Evolutionary conservation across 805 yeast species (phyloP).

Genomic region (Scheffersomyces lignosus): DNA sequence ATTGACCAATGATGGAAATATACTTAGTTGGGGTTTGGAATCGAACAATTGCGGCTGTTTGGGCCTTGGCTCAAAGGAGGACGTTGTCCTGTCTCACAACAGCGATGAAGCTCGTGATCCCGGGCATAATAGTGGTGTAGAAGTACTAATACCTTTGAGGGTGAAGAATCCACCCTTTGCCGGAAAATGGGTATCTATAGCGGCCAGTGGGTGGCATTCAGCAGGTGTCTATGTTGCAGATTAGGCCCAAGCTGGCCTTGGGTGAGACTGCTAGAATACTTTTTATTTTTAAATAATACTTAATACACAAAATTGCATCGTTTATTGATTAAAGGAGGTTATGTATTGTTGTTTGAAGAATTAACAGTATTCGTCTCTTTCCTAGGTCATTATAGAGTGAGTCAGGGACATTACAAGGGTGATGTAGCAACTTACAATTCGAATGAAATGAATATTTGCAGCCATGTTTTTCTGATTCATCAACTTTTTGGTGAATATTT

Average conservation of each 20-base stretch:
- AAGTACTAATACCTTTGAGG: constrained; percentile 16
- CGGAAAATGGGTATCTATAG: constrained; percentile 56
- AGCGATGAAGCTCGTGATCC: constrained; percentile 18
- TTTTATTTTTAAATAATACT: not conserved
- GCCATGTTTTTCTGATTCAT: too few species aligned
- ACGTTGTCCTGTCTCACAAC: constrained; percentile 4
- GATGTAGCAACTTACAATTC: too few species aligned
- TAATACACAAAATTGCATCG: too few species aligned
- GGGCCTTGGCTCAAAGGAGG: constrained; percentile 50
- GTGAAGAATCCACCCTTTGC: constrained; percentile 40
- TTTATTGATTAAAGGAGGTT: too few species aligned
- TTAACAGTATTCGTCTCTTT: too few species aligned
- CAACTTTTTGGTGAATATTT: too few species aligned
- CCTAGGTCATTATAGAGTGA: too few species aligned
- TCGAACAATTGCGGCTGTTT: constrained; percentile 63
- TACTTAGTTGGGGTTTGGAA: constrained; percentile 71
- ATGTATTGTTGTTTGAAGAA: too few species aligned
- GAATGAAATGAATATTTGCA: too few species aligned
- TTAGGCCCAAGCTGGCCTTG: too few species aligned
- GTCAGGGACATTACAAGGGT: too few species aligned
- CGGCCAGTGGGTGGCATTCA: constrained; percentile 83
- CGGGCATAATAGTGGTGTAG: constrained; percentile 32
- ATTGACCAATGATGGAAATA: constrained; percentile 54
- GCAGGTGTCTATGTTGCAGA: constrained; percentile 49
- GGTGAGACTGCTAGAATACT: not conserved